Conservation (phyloP, 148 eudicot genomes). For the Camellia japonica region DNA sequence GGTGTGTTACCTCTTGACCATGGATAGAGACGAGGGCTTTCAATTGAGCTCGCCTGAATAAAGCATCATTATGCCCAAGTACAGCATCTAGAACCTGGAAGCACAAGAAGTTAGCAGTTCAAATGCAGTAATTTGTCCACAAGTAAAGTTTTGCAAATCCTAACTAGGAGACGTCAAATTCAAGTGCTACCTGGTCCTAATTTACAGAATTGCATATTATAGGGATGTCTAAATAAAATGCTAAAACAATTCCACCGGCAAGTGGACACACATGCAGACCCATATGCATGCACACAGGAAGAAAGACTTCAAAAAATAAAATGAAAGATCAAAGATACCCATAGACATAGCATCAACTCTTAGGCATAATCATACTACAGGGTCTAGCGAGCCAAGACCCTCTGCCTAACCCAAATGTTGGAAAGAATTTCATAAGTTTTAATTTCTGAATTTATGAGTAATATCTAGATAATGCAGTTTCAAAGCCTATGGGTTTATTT, state of each 20-base stretch:
- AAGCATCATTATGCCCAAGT: slow-evolving; percentile 71
- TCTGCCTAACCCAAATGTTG: not conserved
- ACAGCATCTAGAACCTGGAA: slow-evolving; percentile 68
- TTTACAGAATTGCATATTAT: not conserved
- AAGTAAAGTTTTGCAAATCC: not conserved
- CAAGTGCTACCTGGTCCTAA: not conserved
- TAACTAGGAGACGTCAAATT: not conserved
- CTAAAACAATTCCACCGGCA: not conserved
- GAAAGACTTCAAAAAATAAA: not conserved
- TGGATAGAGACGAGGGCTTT: slow-evolving; percentile 94
- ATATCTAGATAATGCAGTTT: not conserved
- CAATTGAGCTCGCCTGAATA: slow-evolving; percentile 88
- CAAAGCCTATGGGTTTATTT: not conserved
- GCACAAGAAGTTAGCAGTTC: slow-evolving; percentile 8
- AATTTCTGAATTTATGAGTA: not conserved
- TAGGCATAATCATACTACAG: not conserved
- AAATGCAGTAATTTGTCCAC: not conserved
- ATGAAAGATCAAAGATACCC: slow-evolving; percentile 1
- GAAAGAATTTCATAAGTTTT: not conserved
- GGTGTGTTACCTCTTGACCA: slow-evolving; percentile 69
- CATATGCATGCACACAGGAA: not conserved
- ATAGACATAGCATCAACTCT: not conserved
- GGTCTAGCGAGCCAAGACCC: not conserved
- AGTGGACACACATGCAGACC: not conserved
- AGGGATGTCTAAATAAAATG: not conserved